Percentiles rank a stretch among this genome's conserved stretches.
phyloP scores from a whole-genome alignment of 1,139 yeast genomes.

The Candida anutae region DNA sequence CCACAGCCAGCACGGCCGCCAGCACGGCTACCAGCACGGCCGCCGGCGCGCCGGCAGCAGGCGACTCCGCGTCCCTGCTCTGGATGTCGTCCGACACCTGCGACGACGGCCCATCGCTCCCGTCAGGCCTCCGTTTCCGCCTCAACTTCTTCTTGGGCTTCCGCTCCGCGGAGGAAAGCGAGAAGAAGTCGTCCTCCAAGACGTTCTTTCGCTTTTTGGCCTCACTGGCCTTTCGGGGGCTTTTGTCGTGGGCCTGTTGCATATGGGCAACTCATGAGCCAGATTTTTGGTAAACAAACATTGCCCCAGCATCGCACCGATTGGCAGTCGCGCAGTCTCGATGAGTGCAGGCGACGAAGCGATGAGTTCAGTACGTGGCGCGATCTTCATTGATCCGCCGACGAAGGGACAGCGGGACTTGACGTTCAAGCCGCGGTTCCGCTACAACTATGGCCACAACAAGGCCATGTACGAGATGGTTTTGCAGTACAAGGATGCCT shows the following conservation, averaged over 20 bases:
- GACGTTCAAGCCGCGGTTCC: conserved; percentile 28
- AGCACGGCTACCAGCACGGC: neutral
- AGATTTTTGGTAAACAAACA: too few species aligned
- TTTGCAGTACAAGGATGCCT: conserved; percentile 21
- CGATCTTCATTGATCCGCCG: neutral
- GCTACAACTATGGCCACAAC: conserved; percentile 28
- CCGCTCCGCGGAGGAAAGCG: conserved; percentile 7
- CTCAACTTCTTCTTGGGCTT: conserved; percentile 15
- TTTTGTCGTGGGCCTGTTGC: too few species aligned
- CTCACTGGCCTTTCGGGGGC: neutral
- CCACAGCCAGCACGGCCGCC: neutral
- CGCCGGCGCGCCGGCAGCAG: neutral
- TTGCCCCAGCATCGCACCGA: too few species aligned
- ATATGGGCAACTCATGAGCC: too few species aligned
- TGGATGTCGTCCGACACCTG: neutral
- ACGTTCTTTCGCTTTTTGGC: conserved; percentile 5
- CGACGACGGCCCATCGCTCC: too few species aligned
- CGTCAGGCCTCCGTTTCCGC: conserved; percentile 7
- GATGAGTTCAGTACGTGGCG: too few species aligned
- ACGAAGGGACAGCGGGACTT: conserved; percentile 13
- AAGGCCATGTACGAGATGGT: conserved; percentile 18
- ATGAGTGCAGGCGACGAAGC: too few species aligned
- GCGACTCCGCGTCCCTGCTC: neutral
- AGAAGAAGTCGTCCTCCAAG: conserved; percentile 12
- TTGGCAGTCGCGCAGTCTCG: too few species aligned